Evolutionary conservation across 345 rosid genomes (phyloP).

Genomic region (Alliaria petiolata): DNA sequence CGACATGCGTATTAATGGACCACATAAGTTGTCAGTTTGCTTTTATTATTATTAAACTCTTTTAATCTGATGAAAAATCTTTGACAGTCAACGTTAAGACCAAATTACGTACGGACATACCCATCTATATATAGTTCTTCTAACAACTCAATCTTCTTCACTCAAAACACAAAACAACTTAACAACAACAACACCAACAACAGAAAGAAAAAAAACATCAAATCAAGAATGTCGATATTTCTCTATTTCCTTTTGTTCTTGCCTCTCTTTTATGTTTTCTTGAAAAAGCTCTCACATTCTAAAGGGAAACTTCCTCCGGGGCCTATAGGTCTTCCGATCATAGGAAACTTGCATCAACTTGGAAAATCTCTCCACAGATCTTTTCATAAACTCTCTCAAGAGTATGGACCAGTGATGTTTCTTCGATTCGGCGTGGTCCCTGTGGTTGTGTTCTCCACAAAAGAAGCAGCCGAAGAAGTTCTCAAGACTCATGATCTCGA

Average conservation of each 20-base stretch:
- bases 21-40: not conserved
- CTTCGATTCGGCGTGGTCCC: constrained; percentile 39
- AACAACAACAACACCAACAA: too few species aligned
- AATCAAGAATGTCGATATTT: constrained; percentile 8
- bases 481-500: constrained; percentile 35
- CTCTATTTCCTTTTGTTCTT: not conserved
- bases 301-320: constrained; percentile 34
- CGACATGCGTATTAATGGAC: constrained; percentile 8
- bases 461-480: constrained; percentile 38
- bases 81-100: constrained; percentile 5
- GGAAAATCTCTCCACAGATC: constrained; percentile 33
- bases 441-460: constrained; percentile 36
- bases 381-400: constrained; percentile 31
- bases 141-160: not conserved
- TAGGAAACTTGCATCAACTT: constrained; percentile 46
- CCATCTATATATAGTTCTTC: not conserved
- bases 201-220: not conserved
- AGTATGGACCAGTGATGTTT: constrained; percentile 48
- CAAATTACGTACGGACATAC: not conserved
- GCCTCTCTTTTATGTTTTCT: constrained; percentile 4
- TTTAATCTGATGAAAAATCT: not conserved
- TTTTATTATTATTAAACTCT: too few species aligned
- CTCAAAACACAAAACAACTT: constrained; percentile 6
- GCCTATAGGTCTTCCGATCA: constrained; percentile 40
- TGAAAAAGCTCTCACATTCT: not conserved